These are phyloP conservation scores for Geranium rotundifolium DNA, from an alignment of 345 rosid species.

Conservation along the genomic window DNA sequence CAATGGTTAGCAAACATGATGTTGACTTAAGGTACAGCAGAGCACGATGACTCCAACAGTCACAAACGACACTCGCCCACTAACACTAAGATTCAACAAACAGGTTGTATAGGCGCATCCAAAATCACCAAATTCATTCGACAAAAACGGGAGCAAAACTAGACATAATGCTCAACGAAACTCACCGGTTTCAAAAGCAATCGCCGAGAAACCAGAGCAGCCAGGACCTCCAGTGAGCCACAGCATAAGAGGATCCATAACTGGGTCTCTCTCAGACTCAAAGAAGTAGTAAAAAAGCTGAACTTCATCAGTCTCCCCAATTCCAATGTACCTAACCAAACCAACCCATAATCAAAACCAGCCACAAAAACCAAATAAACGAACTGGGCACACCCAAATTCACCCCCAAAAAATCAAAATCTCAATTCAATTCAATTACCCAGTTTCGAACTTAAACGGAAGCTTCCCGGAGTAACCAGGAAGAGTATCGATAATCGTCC, in stretches of 20 bases:
- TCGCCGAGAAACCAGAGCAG: constrained; percentile 33
- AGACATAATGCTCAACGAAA: not conserved
- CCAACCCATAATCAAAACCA: not conserved
- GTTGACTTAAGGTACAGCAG: not conserved
- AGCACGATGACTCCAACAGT: not conserved
- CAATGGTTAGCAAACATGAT: not conserved
- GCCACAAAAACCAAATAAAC: not conserved
- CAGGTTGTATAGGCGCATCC: not conserved
- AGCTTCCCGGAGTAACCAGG: constrained; percentile 15
- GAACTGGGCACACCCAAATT: not conserved
- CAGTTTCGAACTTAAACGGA: constrained; percentile 16
- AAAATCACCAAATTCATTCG: not conserved
- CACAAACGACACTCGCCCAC: not conserved
- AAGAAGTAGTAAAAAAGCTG: constrained; percentile 31
- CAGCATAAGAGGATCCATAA: constrained; percentile 25
- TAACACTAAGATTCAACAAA: not conserved
- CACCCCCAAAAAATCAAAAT: too few relatives aligned
- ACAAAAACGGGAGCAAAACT: not conserved
- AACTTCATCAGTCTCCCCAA: constrained; percentile 23
- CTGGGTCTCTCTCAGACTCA: constrained; percentile 27
- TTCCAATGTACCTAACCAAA: constrained; percentile 19
- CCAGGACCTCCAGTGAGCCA: constrained; percentile 39
- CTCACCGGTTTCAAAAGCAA: constrained; percentile 32
- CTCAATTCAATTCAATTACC: constrained; percentile 9
- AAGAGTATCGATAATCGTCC: constrained; percentile 9